Conservation (phyloP, 2,329 filamentous ascomycete species). For the Hirsutella rhossiliensis region DNA sequence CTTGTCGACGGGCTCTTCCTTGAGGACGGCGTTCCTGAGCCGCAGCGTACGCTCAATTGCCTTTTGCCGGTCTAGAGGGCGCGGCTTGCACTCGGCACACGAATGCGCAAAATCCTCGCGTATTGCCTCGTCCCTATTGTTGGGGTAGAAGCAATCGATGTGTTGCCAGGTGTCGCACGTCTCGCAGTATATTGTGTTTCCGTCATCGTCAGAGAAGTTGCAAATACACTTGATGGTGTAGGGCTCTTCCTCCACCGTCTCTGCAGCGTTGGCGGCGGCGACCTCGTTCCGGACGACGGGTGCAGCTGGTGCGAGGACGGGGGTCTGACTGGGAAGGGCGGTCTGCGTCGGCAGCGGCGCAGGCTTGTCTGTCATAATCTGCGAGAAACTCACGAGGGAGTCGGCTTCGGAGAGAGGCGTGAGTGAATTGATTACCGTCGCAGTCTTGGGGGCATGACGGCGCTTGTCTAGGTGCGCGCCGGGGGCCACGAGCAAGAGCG, state of each 20-base stretch:
- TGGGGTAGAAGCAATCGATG: conserved; percentile 85
- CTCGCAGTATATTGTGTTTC: conserved; percentile 94
- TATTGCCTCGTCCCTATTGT: conserved; percentile 60
- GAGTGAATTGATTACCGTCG: conserved; percentile 35
- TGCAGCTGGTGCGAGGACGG: conserved; percentile 21
- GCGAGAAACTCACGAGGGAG: conserved; percentile 29
- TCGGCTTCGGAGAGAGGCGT: conserved; percentile 20
- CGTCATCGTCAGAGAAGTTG: conserved; percentile 86
- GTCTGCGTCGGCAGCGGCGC: conserved; percentile 40
- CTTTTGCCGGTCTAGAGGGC: conserved; percentile 58
- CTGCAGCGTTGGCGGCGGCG: conserved; percentile 29
- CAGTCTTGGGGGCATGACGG: conserved; percentile 47
- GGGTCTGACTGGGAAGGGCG: conserved; percentile 42
- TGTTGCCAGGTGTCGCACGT: conserved; percentile 97
- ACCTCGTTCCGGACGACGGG: conserved; percentile 27
- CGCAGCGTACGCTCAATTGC: conserved; percentile 63
- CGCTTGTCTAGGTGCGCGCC: conserved; percentile 33
- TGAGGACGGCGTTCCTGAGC: conserved; percentile 30
- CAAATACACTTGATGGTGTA: conserved; percentile 99
- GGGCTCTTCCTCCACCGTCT: conserved; percentile 58
- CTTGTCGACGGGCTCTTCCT: conserved; percentile 46
- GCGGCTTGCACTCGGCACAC: conserved; percentile 79
- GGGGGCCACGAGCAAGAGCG: conserved; percentile 9
- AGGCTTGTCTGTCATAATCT: conserved; percentile 53
- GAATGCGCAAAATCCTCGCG: conserved; percentile 66